phyloP scores from a whole-genome alignment of 164 flowering plant species.

The Tetrastigma voinierianum region DNA sequence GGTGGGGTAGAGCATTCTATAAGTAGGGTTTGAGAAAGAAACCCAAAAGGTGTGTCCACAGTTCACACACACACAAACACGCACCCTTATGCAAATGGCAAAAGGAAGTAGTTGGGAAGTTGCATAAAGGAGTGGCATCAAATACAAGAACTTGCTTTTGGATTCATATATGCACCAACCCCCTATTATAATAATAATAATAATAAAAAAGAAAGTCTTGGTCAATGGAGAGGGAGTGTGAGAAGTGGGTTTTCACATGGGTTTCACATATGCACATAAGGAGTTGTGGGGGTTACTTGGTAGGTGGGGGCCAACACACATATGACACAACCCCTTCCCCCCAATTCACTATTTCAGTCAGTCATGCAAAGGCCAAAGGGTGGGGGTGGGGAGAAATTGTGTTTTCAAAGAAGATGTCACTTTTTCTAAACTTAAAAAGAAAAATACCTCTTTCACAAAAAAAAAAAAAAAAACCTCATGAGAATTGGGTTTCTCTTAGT shows the following conservation, averaged over 20 bases:
- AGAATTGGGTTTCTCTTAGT: too few relatives aligned
- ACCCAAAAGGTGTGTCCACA: too few relatives aligned
- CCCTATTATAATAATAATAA: neutral
- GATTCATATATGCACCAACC: conserved; percentile 5
- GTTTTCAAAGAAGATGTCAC: neutral
- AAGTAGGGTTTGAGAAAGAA: too few relatives aligned
- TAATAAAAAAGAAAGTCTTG: neutral
- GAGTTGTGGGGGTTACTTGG: conserved; percentile 6
- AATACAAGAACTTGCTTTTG: conserved; percentile 18
- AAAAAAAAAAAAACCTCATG: too few relatives aligned
- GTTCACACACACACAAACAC: too few relatives aligned
- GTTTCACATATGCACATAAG: conserved; percentile 7
- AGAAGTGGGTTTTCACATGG: conserved; percentile 24
- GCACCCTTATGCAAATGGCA: too few relatives aligned
- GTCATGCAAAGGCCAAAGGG: neutral
- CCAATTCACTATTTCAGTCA: too few relatives aligned
- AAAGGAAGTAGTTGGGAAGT: conserved; percentile 19
- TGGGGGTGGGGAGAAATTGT: neutral
- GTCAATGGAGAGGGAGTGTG: conserved; percentile 7
- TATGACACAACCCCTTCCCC: conserved; percentile 24
- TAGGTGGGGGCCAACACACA: conserved; percentile 26
- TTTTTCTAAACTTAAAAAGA: neutral
- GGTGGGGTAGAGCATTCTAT: too few relatives aligned
- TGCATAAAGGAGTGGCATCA: conserved; percentile 18
- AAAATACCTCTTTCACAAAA: too few relatives aligned